These are phyloP conservation scores for Polytrichum commune DNA, from an alignment of 225 moss, liverwort and hornwort genomes.

Conservation along the genomic window DNA sequence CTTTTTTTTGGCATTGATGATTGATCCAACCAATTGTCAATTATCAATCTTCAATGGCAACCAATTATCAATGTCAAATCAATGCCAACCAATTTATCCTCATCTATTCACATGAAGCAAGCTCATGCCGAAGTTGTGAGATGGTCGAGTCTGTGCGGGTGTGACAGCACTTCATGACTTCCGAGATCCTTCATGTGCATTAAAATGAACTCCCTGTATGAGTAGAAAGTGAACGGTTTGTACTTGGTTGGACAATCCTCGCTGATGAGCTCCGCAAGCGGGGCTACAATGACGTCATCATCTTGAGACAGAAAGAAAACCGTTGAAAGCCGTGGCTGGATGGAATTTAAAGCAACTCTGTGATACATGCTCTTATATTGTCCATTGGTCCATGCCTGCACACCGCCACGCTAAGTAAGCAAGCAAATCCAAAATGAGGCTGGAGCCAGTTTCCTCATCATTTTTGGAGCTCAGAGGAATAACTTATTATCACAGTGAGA, in stretches of 20 bases:
- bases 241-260: background rate
- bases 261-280: background rate
- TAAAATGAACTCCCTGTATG: background rate
- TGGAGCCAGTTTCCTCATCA: no score
- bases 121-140: background rate
- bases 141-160: background rate
- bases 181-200: background rate
- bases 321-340: background rate
- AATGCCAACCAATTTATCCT: no score
- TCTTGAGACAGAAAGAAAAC: background rate
- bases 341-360: background rate
- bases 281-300: background rate
- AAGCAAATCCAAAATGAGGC: background rate
- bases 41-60: no score
- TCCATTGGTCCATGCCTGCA: conserved; percentile 5
- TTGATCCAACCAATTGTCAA: no score
- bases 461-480: no score
- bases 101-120: no score
- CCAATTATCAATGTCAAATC: no score
- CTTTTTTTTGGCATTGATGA: no score
- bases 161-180: background rate
- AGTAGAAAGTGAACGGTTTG: background rate
- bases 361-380: background rate
- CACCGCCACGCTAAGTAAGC: background rate
- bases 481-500: no score